Evolutionary conservation across 2,329 filamentous ascomycete genomes (phyloP).

Genomic region (Clarireedia monteithiana): DNA sequence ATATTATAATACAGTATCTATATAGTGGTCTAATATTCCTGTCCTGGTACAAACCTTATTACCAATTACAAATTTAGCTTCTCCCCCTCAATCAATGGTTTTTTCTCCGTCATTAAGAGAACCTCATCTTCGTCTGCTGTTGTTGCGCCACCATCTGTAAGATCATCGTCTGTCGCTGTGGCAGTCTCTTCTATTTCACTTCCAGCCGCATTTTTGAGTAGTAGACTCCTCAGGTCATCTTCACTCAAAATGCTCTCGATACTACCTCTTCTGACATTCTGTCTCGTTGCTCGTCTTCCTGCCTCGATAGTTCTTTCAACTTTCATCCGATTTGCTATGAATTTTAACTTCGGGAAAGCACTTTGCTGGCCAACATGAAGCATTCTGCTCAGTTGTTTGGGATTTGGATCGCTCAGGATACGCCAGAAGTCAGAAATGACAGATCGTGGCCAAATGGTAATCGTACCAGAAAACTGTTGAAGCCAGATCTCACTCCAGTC

Average conservation of each 20-base stretch:
- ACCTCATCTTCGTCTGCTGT: slow-evolving; percentile 18
- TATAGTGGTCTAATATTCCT: neutral
- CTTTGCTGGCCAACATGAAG: slow-evolving; percentile 84
- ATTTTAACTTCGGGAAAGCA: slow-evolving; percentile 85
- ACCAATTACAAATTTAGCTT: slow-evolving; percentile 1
- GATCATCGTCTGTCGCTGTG: slow-evolving; percentile 27
- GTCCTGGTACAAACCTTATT: neutral
- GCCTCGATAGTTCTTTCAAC: slow-evolving; percentile 65
- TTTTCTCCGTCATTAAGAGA: neutral
- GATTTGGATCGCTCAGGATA: slow-evolving; percentile 77
- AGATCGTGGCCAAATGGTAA: slow-evolving; percentile 92
- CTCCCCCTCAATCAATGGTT: slow-evolving; percentile 3
- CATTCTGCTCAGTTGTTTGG: slow-evolving; percentile 73
- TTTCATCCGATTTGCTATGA: slow-evolving; percentile 79
- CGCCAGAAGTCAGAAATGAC: slow-evolving; percentile 71
- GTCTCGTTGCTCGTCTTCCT: slow-evolving; percentile 47
- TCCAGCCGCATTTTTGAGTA: slow-evolving; percentile 27
- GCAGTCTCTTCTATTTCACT: slow-evolving; percentile 28
- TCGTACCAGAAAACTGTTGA: slow-evolving; percentile 87
- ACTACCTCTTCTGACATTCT: slow-evolving; percentile 40
- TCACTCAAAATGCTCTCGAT: slow-evolving; percentile 55
- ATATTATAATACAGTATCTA: neutral
- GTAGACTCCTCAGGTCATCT: slow-evolving; percentile 46
- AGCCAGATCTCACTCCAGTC: slow-evolving; percentile 98
- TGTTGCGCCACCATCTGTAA: slow-evolving; percentile 21